Conservation (phyloP, 2,329 filamentous ascomycete genomes). For the Cercospora sp. region DNA sequence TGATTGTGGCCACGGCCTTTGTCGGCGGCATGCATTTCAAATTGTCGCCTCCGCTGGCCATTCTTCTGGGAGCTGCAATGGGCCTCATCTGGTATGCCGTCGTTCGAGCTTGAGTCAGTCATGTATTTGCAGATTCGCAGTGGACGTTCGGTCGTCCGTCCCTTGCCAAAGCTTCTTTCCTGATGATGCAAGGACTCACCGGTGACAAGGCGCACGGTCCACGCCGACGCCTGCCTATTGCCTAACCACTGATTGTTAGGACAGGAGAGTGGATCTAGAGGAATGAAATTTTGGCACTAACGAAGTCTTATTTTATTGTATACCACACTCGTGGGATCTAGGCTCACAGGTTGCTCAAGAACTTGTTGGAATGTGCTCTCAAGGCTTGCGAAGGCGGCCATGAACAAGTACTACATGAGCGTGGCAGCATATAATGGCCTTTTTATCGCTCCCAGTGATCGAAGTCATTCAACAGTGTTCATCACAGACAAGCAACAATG, state of each 20-base stretch:
- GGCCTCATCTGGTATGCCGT: slow-evolving; percentile 46
- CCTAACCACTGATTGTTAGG: neutral
- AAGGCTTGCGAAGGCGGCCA: neutral
- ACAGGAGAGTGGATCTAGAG: neutral
- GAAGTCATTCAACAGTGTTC: neutral
- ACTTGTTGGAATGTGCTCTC: neutral
- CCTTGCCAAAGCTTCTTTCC: neutral
- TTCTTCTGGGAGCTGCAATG: slow-evolving; percentile 43
- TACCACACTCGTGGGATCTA: neutral
- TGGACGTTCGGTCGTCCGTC: neutral
- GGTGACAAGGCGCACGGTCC: neutral
- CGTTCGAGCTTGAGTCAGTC: neutral
- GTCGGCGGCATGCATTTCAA: slow-evolving; percentile 45
- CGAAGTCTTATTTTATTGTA: neutral
- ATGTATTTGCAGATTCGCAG: neutral
- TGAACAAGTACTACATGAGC: neutral
- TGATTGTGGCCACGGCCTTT: slow-evolving; percentile 46
- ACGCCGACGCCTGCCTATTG: neutral
- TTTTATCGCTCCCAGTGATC: neutral
- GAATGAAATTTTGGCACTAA: neutral
- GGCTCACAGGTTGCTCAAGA: neutral
- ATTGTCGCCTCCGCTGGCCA: slow-evolving; percentile 44
- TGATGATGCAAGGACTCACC: neutral
- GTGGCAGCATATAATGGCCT: neutral
- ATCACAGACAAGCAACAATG: neutral